These are phyloP conservation scores for Loxodes magnus DNA, from an alignment of 73 alveolate species.

Conservation along the genomic window DNA sequence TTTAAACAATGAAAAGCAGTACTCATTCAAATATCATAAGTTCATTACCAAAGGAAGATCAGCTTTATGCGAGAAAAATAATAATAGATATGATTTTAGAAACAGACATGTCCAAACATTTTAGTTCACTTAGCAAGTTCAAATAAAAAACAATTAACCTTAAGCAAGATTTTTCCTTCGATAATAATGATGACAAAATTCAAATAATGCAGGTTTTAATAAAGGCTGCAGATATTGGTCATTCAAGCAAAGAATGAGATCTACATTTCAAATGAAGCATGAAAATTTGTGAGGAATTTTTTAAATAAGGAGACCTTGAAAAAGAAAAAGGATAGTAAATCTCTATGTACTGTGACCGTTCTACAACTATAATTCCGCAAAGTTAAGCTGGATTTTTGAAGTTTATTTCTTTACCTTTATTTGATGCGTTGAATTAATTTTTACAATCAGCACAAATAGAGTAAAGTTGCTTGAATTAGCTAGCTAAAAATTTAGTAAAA, in stretches of 20 bases:
- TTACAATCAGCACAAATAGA: too few relatives aligned
- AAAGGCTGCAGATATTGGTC: constrained; percentile 59
- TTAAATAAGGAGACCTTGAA: constrained; percentile 60
- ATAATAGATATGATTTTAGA: constrained; percentile 64
- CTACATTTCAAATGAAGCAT: constrained; percentile 49
- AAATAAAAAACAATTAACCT: constrained; percentile 19
- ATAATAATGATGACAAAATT: constrained; percentile 16
- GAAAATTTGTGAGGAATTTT: constrained; percentile 43
- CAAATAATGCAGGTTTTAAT: constrained; percentile 26
- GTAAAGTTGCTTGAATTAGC: too few relatives aligned
- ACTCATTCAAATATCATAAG: constrained; percentile 35
- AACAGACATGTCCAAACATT: constrained; percentile 78
- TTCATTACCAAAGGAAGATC: constrained; percentile 31
- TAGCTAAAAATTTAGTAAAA: too few relatives aligned
- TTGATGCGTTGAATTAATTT: background rate
- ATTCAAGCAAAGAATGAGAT: constrained; percentile 46
- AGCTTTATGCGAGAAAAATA: constrained; percentile 46
- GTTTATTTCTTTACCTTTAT: constrained; percentile 34
- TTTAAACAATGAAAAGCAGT: constrained; percentile 23
- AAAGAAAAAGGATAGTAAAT: constrained; percentile 54
- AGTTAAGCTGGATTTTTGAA: constrained; percentile 65
- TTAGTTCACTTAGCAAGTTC: constrained; percentile 22
- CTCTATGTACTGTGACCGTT: constrained; percentile 72
- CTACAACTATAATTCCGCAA: constrained; percentile 64
- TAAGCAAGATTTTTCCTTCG: constrained; percentile 2